Conservation (phyloP, 768 basidiomycete genomes). For the Pulveroboletus sp. region DNA sequence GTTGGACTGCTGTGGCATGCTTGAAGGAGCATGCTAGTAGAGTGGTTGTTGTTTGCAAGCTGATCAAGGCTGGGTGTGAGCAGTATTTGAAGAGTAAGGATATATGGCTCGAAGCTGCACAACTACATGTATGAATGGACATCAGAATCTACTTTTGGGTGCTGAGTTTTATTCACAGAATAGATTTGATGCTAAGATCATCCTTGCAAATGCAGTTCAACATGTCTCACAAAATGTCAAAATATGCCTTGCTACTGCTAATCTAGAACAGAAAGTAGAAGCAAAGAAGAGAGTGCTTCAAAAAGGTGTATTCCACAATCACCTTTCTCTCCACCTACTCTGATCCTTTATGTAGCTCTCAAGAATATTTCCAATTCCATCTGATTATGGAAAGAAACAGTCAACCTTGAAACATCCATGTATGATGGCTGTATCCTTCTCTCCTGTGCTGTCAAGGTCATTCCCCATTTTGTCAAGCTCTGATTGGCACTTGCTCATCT, state of each 20-base stretch:
- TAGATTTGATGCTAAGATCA: slow-evolving; percentile 89
- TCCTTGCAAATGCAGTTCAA: slow-evolving; percentile 90
- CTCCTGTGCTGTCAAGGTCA: slow-evolving; percentile 92
- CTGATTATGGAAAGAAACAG: slow-evolving; percentile 95
- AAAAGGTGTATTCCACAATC: slow-evolving; percentile 55
- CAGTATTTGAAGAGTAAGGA: slow-evolving; percentile 96
- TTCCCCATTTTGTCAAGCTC: slow-evolving; percentile 93
- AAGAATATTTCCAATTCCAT: slow-evolving; percentile 98
- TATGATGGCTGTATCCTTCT: slow-evolving; percentile 90
- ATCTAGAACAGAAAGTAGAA: slow-evolving; percentile 78
- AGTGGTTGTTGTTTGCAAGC: slow-evolving; percentile 90
- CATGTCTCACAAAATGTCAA: slow-evolving; percentile 93
- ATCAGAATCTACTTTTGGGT: not conserved
- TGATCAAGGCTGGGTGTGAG: slow-evolving; percentile 92
- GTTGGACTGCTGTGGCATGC: slow-evolving; percentile 97
- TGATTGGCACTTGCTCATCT: too few relatives aligned
- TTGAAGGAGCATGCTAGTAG: slow-evolving; percentile 95
- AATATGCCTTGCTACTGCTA: slow-evolving; percentile 92
- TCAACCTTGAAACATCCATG: slow-evolving; percentile 87
- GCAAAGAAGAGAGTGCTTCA: slow-evolving; percentile 88
- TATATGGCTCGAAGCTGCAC: slow-evolving; percentile 96
- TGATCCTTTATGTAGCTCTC: slow-evolving; percentile 51
- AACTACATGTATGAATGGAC: slow-evolving; percentile 69
- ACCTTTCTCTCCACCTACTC: not conserved
- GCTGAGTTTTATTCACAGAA: slow-evolving; percentile 45